Evolutionary conservation across 108 stramenopile genomes (phyloP).

Genomic region (Aurantiochytrium sp.): DNA sequence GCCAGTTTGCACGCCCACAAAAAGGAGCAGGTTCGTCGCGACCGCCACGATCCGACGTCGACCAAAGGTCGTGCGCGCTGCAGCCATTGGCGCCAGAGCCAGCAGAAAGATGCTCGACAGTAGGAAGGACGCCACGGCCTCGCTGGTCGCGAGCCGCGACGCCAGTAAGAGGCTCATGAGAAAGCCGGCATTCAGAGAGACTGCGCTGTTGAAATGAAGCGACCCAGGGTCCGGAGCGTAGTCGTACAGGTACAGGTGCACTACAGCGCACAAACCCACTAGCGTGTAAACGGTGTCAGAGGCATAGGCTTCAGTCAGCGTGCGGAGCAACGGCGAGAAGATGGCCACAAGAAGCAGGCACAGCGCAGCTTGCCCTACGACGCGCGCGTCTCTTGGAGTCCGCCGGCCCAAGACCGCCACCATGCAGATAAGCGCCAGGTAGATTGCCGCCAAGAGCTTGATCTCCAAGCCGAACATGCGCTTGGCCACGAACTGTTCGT

Average conservation of each 20-base stretch:
- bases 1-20: not conserved
- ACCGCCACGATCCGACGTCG: not conserved
- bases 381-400: not conserved
- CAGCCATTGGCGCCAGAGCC: not conserved
- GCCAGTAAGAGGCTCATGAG: not conserved
- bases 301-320: not conserved
- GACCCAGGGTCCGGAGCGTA: not conserved
- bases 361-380: not conserved
- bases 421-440: not conserved
- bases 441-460: not conserved
- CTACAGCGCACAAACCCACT: not conserved
- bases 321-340: not conserved
- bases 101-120: not conserved
- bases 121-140: not conserved
- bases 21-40: not conserved
- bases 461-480: not conserved
- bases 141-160: not conserved
- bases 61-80: too few species aligned
- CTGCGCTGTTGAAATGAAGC: not conserved
- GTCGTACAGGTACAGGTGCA: conserved; percentile 4
- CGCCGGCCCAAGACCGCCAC: not conserved
- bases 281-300: not conserved
- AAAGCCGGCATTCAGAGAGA: not conserved
- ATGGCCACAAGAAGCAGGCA: not conserved
- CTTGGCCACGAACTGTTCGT: not conserved